These are phyloP conservation scores for Fusarium lyarnte DNA, from an alignment of 2,329 filamentous ascomycete species.

Conservation along the genomic window DNA sequence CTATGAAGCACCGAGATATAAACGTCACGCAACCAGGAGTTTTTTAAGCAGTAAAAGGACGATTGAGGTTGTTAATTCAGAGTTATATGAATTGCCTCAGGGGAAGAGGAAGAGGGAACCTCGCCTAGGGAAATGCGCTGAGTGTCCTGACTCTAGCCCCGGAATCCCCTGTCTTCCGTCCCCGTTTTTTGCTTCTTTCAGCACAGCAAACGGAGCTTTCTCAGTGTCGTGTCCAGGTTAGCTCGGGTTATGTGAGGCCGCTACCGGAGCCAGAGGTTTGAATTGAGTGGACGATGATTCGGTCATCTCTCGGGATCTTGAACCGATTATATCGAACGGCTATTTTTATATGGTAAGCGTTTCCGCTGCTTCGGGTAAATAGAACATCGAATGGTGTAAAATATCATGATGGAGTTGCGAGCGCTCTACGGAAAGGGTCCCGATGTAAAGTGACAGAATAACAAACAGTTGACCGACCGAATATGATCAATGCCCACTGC, in stretches of 20 bases:
- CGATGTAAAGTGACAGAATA: not conserved
- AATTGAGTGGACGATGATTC: conserved; percentile 20
- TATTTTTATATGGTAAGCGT: not conserved
- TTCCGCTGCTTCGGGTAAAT: not conserved
- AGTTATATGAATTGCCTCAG: conserved; percentile 31
- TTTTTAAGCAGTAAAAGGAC: not conserved
- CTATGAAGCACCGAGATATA: conserved; percentile 10
- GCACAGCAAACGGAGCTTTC: conserved; percentile 15
- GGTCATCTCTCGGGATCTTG: conserved; percentile 35
- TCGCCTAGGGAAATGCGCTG: conserved; percentile 15
- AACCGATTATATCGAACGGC: conserved; percentile 26
- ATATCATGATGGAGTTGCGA: conserved; percentile 6
- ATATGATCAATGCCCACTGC: not conserved
- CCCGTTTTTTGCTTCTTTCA: conserved; percentile 33
- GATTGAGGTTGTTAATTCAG: conserved; percentile 20
- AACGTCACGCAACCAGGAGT: not conserved
- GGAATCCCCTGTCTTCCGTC: conserved; percentile 19
- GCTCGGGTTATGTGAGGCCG: conserved; percentile 3
- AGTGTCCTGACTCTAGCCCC: conserved; percentile 21
- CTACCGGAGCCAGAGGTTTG: conserved; percentile 17
- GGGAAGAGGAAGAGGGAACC: conserved; percentile 9
- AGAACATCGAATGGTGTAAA: conserved; percentile 9
- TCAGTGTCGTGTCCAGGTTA: not conserved
- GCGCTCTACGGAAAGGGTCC: not conserved
- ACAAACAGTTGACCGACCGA: not conserved